These are phyloP conservation scores for Endothia cerciana DNA, from an alignment of 2,329 filamentous ascomycete genomes.

Conservation along the genomic window DNA sequence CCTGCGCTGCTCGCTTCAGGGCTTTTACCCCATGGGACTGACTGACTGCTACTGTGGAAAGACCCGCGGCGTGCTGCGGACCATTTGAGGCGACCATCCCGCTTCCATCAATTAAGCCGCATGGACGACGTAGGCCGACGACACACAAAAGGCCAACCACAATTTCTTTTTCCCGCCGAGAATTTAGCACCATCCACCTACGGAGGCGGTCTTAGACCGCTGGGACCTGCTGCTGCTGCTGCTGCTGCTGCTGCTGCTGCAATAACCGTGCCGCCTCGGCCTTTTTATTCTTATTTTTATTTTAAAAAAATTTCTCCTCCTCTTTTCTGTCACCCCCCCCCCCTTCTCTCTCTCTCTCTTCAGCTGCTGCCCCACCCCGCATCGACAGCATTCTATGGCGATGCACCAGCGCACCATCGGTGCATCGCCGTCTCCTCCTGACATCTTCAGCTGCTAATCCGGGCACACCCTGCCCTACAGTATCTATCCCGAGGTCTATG, in stretches of 20 bases:
- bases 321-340: not conserved
- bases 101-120: conserved; percentile 7
- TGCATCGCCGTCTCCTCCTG: not conserved
- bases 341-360: not conserved
- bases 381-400: not conserved
- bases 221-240: not conserved
- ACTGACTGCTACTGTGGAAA: too few relatives aligned
- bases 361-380: not conserved
- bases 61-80: not conserved
- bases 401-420: too few relatives aligned
- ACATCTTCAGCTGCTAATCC: not conserved
- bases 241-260: not conserved
- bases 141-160: not conserved
- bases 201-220: too few relatives aligned
- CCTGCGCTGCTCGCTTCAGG: not conserved
- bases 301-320: too few relatives aligned
- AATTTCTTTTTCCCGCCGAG: not conserved
- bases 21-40: conserved; percentile 3
- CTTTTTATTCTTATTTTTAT: too few relatives aligned
- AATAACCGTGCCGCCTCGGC: not conserved
- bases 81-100: not conserved
- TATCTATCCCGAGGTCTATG: not conserved
- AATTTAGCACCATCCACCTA: not conserved
- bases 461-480: not conserved
- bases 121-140: conserved; percentile 6